Percentiles rank a stretch among this genome's conserved stretches.
Conservation (phyloP, 192 early-diverging fungal genomes). For the Obelidium mucronatum region DNA sequence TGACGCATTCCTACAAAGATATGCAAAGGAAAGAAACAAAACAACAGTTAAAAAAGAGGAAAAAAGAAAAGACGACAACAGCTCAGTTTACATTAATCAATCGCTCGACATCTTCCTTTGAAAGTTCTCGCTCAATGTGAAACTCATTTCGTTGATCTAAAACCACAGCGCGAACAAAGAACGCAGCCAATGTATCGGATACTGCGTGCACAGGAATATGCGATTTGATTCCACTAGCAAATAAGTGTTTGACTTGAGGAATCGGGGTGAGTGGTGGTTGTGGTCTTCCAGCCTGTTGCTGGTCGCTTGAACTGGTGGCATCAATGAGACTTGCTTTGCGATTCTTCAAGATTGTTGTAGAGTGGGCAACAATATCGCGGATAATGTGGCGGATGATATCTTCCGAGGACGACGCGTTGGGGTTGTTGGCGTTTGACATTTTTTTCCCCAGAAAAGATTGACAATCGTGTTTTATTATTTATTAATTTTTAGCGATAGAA, state of each 20-base stretch:
- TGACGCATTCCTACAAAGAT: conserved; percentile 59
- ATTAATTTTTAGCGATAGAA: background rate
- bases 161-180: conserved; percentile 64
- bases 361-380: conserved; percentile 55
- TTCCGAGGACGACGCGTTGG: conserved; percentile 42
- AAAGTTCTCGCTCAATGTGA: conserved; percentile 59
- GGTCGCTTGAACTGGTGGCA: background rate
- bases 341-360: conserved; percentile 48
- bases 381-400: conserved; percentile 65
- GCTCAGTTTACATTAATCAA: conserved; percentile 53
- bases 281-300: background rate
- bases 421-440: conserved; percentile 5
- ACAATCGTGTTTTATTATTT: background rate
- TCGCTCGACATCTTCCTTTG: conserved; percentile 59
- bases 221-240: conserved; percentile 41
- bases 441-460: conserved; percentile 7
- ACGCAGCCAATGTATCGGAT: conserved; percentile 68
- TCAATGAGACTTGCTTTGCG: conserved; percentile 25
- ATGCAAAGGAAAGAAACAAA: background rate
- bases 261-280: conserved; percentile 35
- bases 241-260: conserved; percentile 38
- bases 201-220: conserved; percentile 43
- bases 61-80: background rate
- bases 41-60: conserved; percentile 1
- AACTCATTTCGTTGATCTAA: conserved; percentile 63